Evolutionary conservation across 129 eudicot genomes (phyloP).

Genomic region (Flaveria sonorensis): DNA sequence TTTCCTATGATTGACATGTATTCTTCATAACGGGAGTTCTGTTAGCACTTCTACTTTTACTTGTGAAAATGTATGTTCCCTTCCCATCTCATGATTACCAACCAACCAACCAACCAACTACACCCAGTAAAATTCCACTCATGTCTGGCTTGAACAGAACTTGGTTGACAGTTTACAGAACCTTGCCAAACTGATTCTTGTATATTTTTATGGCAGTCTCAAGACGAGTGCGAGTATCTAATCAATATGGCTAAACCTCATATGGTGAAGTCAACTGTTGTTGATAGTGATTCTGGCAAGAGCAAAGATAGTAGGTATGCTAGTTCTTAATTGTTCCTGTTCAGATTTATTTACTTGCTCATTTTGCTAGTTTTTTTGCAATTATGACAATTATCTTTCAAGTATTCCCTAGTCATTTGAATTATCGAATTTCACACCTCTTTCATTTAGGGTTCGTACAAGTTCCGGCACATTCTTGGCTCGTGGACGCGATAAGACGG

Average conservation of each 20-base stretch:
- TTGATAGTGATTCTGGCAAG: constrained; percentile 84
- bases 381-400: neutral
- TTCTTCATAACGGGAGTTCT: neutral
- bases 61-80: neutral
- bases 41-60: neutral
- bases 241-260: constrained; percentile 91
- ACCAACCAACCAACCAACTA: too few species aligned
- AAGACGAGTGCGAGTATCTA: constrained; percentile 84
- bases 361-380: constrained; percentile 5
- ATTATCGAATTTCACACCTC: constrained; percentile 7
- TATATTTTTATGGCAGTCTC: constrained; percentile 56
- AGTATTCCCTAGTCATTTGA: constrained; percentile 3
- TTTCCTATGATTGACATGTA: constrained; percentile 1
- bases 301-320: constrained; percentile 88
- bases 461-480: constrained; percentile 94
- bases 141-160: constrained; percentile 5
- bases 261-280: constrained; percentile 94
- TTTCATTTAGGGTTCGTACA: constrained; percentile 79
- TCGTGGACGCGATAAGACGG: constrained; percentile 83
- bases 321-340: constrained; percentile 19
- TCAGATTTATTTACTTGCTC: constrained; percentile 14
- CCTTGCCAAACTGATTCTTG: constrained; percentile 23
- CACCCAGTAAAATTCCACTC: neutral
- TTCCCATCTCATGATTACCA: neutral
- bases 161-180: constrained; percentile 13